Evolutionary conservation across 2,329 filamentous ascomycete species (phyloP).

Genomic region (Zymoseptoria tritici): DNA sequence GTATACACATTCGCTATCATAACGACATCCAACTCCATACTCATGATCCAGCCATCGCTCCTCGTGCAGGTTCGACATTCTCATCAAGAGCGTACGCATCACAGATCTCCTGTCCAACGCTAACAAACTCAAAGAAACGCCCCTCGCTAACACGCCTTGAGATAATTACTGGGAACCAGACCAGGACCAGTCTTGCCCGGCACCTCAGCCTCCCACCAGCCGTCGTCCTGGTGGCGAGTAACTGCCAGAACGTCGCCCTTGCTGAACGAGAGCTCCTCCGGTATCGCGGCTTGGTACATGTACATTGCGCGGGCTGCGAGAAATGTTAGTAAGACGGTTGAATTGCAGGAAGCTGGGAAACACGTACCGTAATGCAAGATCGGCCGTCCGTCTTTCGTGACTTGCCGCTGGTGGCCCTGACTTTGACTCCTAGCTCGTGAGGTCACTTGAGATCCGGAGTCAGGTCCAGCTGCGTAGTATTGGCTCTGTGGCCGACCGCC

Average conservation of each 20-base stretch:
- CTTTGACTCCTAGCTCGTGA: conserved; percentile 65
- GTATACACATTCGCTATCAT: not conserved
- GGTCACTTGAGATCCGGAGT: conserved; percentile 31
- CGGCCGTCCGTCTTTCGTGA: conserved; percentile 75
- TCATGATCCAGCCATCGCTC: not conserved
- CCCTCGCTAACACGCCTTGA: conserved; percentile 47
- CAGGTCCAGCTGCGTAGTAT: conserved; percentile 35
- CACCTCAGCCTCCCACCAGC: conserved; percentile 98
- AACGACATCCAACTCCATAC: not conserved
- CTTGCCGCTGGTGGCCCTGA: conserved; percentile 75
- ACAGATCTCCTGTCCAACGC: not conserved
- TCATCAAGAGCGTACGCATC: not conserved
- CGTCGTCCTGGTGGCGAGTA: conserved; percentile 86
- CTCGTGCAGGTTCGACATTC: not conserved
- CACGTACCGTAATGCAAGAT: conserved; percentile 79
- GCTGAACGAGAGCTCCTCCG: conserved; percentile 83
- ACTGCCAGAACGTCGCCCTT: conserved; percentile 91
- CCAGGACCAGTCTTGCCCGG: conserved; percentile 55
- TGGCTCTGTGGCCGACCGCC: conserved; percentile 38
- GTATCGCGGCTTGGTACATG: conserved; percentile 87
- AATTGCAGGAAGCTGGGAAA: too few species aligned
- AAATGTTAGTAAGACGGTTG: conserved; percentile 4
- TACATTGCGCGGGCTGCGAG: conserved; percentile 73
- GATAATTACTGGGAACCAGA: conserved; percentile 60
- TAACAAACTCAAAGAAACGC: not conserved